Percentiles rank a stretch among this genome's conserved stretches.
Conservation (phyloP, 2,329 filamentous ascomycete species). For the Hypoxylon sp. region DNA sequence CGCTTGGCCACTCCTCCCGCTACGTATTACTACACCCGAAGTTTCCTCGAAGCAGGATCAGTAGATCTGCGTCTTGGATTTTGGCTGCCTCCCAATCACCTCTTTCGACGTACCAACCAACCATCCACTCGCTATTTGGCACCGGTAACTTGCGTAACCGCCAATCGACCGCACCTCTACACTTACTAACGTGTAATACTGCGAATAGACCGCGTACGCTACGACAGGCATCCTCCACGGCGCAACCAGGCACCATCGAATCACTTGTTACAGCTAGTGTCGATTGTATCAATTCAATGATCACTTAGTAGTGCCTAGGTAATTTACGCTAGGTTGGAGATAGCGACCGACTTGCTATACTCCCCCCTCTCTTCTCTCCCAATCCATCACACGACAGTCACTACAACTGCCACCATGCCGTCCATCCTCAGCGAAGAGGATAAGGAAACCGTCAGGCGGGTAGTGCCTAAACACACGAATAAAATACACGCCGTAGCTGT, state of each 20-base stretch:
- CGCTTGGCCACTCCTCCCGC: slow-evolving; percentile 16
- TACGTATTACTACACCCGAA: slow-evolving; percentile 31
- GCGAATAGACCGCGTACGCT: slow-evolving; percentile 33
- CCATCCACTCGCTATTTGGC: slow-evolving; percentile 34
- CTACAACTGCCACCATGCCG: slow-evolving; percentile 63
- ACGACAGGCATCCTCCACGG: slow-evolving; percentile 17
- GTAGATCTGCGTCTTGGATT: slow-evolving; percentile 29
- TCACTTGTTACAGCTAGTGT: slow-evolving; percentile 11
- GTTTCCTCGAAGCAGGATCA: slow-evolving; percentile 34
- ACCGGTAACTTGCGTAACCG: slow-evolving; percentile 39
- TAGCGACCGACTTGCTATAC: slow-evolving; percentile 38
- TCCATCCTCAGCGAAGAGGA: slow-evolving; percentile 89
- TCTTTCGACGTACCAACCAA: slow-evolving; percentile 29
- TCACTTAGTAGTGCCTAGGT: slow-evolving; percentile 28
- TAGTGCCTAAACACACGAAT: slow-evolving; percentile 93
- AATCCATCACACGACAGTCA: slow-evolving; percentile 42
- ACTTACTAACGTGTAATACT: slow-evolving; percentile 23
- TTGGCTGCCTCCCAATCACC: slow-evolving; percentile 40
- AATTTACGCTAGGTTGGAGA: slow-evolving; percentile 35
- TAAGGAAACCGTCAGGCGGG: slow-evolving; percentile 95
- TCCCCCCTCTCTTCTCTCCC: slow-evolving; percentile 24
- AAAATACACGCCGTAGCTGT: slow-evolving; percentile 98
- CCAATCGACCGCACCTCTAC: slow-evolving; percentile 38
- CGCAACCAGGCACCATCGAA: slow-evolving; percentile 31
- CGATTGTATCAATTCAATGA: slow-evolving; percentile 38